These are phyloP conservation scores for Barbarea vulgaris DNA, from an alignment of 345 rosid genomes.

Conservation along the genomic window DNA sequence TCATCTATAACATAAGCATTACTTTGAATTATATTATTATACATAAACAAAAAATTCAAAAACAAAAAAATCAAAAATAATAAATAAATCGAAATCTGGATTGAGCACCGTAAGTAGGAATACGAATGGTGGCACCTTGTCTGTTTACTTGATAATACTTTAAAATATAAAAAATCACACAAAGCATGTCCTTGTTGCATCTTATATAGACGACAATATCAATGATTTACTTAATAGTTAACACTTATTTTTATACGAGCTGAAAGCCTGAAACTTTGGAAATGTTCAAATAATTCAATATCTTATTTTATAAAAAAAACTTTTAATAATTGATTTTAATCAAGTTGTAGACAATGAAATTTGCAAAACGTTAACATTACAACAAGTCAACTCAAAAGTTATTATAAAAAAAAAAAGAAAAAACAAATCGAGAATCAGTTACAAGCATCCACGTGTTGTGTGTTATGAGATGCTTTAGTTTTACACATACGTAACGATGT, in stretches of 20 bases:
- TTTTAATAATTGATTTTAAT: conserved; percentile 3
- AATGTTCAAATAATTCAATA: not conserved
- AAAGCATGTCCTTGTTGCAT: not conserved
- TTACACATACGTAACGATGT: conserved; percentile 16
- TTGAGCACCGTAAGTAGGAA: too few species aligned
- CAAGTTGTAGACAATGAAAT: conserved; percentile 19
- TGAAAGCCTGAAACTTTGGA: not conserved
- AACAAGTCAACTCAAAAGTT: conserved; percentile 13
- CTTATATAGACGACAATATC: not conserved
- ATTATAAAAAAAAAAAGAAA: not conserved
- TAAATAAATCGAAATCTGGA: too few species aligned
- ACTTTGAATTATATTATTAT: too few species aligned
- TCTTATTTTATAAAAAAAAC: not conserved
- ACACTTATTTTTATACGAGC: not conserved
- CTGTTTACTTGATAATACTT: too few species aligned
- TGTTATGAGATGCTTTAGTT: conserved; percentile 16
- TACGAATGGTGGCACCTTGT: too few species aligned
- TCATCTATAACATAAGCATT: too few species aligned
- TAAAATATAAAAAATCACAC: not conserved
- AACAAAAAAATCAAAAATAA: too few species aligned
- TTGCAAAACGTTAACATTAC: not conserved
- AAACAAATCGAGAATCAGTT: not conserved
- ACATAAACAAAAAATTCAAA: too few species aligned
- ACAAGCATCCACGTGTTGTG: conserved; percentile 13
- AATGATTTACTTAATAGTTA: not conserved